These are phyloP conservation scores for Plasmodium coatneyi DNA, from an alignment of 169 alveolate genomes.

Conservation along the genomic window DNA sequence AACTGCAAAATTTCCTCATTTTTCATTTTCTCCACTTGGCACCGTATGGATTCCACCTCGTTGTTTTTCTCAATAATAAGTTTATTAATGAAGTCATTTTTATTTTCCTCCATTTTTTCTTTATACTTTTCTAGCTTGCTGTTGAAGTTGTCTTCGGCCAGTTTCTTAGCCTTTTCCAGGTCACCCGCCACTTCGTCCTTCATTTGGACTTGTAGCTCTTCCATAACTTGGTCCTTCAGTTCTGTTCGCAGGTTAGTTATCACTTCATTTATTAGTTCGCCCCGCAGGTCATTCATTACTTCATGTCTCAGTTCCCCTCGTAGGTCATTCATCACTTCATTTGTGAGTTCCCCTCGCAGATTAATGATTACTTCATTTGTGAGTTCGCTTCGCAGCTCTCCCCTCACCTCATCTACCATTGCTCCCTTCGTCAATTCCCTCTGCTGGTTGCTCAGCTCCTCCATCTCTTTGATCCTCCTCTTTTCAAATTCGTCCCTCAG, in stretches of 20 bases:
- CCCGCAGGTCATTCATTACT: conserved; percentile 6
- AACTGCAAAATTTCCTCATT: conserved; percentile 16
- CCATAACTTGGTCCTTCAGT: conserved; percentile 7
- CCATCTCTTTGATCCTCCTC: conserved; percentile 15
- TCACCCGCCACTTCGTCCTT: not conserved
- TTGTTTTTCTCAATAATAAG: conserved; percentile 52
- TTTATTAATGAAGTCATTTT: conserved; percentile 67
- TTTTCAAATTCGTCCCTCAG: conserved; percentile 20
- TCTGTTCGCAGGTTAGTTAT: not conserved
- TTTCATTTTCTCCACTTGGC: conserved; percentile 34
- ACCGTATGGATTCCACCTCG: conserved; percentile 21
- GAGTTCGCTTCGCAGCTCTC: not conserved
- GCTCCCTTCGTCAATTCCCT: conserved; percentile 2
- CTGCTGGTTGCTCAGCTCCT: conserved; percentile 19
- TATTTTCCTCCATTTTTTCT: conserved; percentile 62
- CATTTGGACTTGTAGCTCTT: not conserved
- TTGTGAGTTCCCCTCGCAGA: not conserved
- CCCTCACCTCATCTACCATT: conserved; percentile 5
- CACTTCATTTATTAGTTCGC: not conserved
- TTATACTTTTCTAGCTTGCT: conserved; percentile 57
- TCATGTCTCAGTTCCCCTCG: not conserved
- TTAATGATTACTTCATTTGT: too few relatives aligned
- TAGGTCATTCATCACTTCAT: conserved; percentile 10
- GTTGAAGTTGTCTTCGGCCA: conserved; percentile 34
- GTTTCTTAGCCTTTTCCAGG: conserved; percentile 13